A percentile compares a stretch with the other conserved stretches of the same genome.
These are phyloP conservation scores for Dalbergia cochinchinensis DNA, from an alignment of 306 rosid genomes.

Conservation along the genomic window DNA sequence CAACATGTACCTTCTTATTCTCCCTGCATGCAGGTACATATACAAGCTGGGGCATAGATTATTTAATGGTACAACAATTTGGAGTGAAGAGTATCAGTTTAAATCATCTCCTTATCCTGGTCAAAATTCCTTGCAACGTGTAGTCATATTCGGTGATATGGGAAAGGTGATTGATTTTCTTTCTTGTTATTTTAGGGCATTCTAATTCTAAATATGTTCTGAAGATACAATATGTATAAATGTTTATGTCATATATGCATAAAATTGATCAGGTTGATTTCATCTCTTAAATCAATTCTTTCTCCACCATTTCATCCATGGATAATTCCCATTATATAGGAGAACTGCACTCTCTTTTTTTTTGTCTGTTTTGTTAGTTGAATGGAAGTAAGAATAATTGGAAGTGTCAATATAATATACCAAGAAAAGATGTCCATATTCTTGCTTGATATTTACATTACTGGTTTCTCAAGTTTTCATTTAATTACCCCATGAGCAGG, in stretches of 20 bases:
- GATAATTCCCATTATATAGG: not conserved
- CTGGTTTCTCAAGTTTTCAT: constrained; percentile 21
- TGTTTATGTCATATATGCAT: not conserved
- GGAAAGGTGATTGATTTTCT: constrained; percentile 72
- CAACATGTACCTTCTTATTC: not conserved
- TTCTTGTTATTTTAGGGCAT: constrained; percentile 26
- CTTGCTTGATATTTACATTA: constrained; percentile 17
- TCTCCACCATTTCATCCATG: constrained; percentile 1
- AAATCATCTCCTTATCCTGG: constrained; percentile 94
- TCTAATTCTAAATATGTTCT: constrained; percentile 20
- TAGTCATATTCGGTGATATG: constrained; percentile 94
- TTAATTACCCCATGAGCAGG: constrained; percentile 58
- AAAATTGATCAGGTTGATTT: constrained; percentile 13
- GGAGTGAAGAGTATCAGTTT: constrained; percentile 79
- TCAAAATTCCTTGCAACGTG: constrained; percentile 85
- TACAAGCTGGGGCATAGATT: constrained; percentile 87
- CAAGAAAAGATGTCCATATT: constrained; percentile 12
- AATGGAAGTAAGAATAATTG: not conserved
- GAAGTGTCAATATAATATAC: constrained; percentile 2
- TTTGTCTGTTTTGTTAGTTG: not conserved
- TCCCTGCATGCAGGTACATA: constrained; percentile 58
- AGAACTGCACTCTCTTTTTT: not conserved
- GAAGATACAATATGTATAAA: not conserved
- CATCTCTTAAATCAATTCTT: constrained; percentile 30
- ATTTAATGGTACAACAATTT: constrained; percentile 64